A percentile compares a stretch with the other conserved stretches of the same genome.
These are phyloP conservation scores for Lagenidium giganteum DNA, from an alignment of 352 stramenopile genomes.

Conservation along the genomic window DNA sequence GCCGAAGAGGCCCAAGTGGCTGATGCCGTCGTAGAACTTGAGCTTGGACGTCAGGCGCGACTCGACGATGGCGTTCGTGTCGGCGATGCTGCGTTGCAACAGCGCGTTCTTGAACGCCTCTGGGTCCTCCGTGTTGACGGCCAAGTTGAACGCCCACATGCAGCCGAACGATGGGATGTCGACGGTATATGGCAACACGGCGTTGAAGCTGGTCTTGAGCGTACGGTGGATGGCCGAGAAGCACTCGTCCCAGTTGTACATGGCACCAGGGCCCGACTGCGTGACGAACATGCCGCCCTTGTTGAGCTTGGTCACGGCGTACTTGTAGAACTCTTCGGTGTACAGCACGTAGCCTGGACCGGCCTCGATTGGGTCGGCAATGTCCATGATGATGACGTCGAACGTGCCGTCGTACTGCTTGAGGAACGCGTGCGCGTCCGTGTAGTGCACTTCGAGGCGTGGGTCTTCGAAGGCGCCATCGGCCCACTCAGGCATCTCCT, in stretches of 20 bases:
- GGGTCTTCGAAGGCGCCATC: slow-evolving; percentile 87
- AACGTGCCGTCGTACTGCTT: slow-evolving; percentile 77
- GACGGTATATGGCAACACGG: slow-evolving; percentile 87
- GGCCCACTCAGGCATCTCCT: slow-evolving; percentile 92
- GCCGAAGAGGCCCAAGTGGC: slow-evolving; percentile 87
- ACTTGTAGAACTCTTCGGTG: slow-evolving; percentile 91
- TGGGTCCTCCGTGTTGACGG: slow-evolving; percentile 55
- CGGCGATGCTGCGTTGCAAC: slow-evolving; percentile 44
- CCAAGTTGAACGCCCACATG: slow-evolving; percentile 94
- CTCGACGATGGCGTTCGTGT: slow-evolving; percentile 66
- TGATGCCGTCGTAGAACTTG: slow-evolving; percentile 91
- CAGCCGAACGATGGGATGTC: slow-evolving; percentile 93
- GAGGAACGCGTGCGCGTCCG: slow-evolving; percentile 88
- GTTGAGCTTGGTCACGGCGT: slow-evolving; percentile 78
- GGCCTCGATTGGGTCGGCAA: slow-evolving; percentile 91
- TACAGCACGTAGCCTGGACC: slow-evolving; percentile 89
- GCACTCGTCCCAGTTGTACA: slow-evolving; percentile 90
- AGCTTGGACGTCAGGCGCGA: slow-evolving; percentile 55
- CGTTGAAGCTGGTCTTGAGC: slow-evolving; percentile 87
- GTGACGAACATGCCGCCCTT: slow-evolving; percentile 90
- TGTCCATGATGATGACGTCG: slow-evolving; percentile 97
- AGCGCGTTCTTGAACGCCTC: slow-evolving; percentile 41
- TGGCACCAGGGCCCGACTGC: slow-evolving; percentile 85
- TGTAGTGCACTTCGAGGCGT: slow-evolving; percentile 89
- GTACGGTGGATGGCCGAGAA: slow-evolving; percentile 95